Conservation (phyloP, 306 rosid species). For the Vigna nakashimae region DNA sequence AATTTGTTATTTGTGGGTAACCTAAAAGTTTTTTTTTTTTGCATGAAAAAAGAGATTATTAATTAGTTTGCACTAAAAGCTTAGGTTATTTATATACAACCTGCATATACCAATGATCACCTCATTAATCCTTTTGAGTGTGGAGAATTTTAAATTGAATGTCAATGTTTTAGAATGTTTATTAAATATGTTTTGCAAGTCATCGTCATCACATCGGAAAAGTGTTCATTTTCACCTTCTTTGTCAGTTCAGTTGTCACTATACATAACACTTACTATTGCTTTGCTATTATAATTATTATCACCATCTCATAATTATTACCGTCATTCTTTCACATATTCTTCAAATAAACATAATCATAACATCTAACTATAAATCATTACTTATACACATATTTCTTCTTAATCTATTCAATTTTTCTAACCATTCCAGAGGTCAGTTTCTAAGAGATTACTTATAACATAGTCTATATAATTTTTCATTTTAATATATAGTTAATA, state of each 20-base stretch:
- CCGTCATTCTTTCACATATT: conserved; percentile 46
- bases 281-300: conserved; percentile 42
- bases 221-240: conserved; percentile 36
- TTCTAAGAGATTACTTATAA: no score
- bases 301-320: conserved; percentile 43
- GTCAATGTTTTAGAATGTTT: neutral
- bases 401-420: neutral
- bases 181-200: conserved; percentile 19
- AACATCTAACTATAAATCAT: conserved; percentile 44
- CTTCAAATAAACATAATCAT: conserved; percentile 43
- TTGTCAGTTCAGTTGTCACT: conserved; percentile 48
- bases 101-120: conserved; percentile 12
- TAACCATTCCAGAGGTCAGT: no score
- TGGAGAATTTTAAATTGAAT: neutral
- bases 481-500: no score
- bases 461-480: no score
- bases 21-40: no score
- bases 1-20: neutral
- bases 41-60: no score
- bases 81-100: neutral
- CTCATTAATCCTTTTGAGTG: neutral
- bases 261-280: conserved; percentile 39
- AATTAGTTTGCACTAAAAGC: neutral
- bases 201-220: conserved; percentile 27
- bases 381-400: conserved; percentile 20